phyloP scores from a whole-genome alignment of 2,329 filamentous ascomycete genomes.

The Stachybotrys chlorohalonatus region DNA sequence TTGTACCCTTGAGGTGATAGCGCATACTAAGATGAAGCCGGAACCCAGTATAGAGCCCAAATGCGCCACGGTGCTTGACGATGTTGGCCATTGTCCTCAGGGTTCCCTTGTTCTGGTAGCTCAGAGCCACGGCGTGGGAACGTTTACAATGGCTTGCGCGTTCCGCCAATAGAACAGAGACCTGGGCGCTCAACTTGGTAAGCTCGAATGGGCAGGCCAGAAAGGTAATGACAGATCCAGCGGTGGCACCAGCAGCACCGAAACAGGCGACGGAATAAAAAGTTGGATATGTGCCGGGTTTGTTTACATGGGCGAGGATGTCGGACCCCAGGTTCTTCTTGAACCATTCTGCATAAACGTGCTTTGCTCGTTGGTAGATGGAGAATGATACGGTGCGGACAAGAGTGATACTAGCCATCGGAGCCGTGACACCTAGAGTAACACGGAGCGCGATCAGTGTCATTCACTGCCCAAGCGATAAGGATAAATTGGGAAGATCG shows the following conservation, averaged over 20 bases:
- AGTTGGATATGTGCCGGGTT: constrained; percentile 60
- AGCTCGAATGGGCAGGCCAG: constrained; percentile 83
- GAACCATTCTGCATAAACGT: constrained; percentile 63
- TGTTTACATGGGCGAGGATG: constrained; percentile 65
- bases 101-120: constrained; percentile 71
- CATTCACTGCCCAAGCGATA: neutral
- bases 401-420: constrained; percentile 69
- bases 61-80: constrained; percentile 61
- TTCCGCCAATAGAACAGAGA: constrained; percentile 65
- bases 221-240: constrained; percentile 70
- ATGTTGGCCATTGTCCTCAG: constrained; percentile 69
- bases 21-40: constrained; percentile 65
- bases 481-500: neutral
- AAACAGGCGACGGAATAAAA: constrained; percentile 68
- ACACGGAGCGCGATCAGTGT: neutral
- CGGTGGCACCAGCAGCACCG: constrained; percentile 67
- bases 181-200: constrained; percentile 81
- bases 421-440: constrained; percentile 59
- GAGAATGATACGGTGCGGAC: constrained; percentile 73
- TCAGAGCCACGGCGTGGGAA: constrained; percentile 52
- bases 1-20: neutral
- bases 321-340: constrained; percentile 58
- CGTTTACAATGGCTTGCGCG: constrained; percentile 26
- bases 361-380: constrained; percentile 70
- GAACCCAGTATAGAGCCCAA: constrained; percentile 74